These are phyloP conservation scores for Magnusiomyces tetraspermus DNA, from an alignment of 1,139 yeast genomes.

Conservation along the genomic window DNA sequence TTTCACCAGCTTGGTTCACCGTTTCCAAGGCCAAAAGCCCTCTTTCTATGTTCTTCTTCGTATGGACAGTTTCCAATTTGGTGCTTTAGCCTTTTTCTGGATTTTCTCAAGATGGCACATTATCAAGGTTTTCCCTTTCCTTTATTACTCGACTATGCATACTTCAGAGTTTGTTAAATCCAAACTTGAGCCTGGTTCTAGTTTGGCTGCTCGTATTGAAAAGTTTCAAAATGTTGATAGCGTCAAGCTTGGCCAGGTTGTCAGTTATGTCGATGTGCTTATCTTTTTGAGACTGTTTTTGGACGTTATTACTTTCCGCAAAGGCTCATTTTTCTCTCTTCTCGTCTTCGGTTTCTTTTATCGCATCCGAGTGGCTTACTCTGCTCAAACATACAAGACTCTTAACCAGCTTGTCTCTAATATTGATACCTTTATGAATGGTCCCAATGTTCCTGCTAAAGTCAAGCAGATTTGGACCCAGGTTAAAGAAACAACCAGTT, in stretches of 20 bases:
- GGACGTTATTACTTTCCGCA: constrained; percentile 52
- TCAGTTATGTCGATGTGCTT: constrained; percentile 57
- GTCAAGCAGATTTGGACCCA: constrained; percentile 52
- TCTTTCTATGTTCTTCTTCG: constrained; percentile 33
- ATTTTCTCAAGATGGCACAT: constrained; percentile 42
- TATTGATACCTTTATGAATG: constrained; percentile 50
- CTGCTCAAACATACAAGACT: constrained; percentile 56
- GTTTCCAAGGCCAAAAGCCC: constrained; percentile 29
- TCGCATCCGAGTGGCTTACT: constrained; percentile 65
- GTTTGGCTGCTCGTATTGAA: constrained; percentile 35
- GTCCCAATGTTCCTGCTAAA: constrained; percentile 46
- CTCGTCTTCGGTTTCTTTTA: constrained; percentile 52
- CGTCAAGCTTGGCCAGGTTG: constrained; percentile 51
- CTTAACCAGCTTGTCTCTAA: constrained; percentile 54
- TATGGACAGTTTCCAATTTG: constrained; percentile 61
- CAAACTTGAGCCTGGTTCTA: constrained; percentile 51
- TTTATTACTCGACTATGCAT: constrained; percentile 59
- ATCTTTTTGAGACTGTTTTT: constrained; percentile 40
- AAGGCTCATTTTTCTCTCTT: constrained; percentile 57
- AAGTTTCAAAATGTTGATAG: constrained; percentile 46
- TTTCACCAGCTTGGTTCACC: constrained; percentile 59
- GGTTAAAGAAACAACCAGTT: constrained; percentile 36
- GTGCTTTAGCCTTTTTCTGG: constrained; percentile 46
- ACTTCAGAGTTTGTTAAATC: constrained; percentile 52
- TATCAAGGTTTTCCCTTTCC: constrained; percentile 54